Base-by-base conservation (phyloP, 2,329 filamentous ascomycete genomes). In the Colletotrichum echinochloae region DNA sequence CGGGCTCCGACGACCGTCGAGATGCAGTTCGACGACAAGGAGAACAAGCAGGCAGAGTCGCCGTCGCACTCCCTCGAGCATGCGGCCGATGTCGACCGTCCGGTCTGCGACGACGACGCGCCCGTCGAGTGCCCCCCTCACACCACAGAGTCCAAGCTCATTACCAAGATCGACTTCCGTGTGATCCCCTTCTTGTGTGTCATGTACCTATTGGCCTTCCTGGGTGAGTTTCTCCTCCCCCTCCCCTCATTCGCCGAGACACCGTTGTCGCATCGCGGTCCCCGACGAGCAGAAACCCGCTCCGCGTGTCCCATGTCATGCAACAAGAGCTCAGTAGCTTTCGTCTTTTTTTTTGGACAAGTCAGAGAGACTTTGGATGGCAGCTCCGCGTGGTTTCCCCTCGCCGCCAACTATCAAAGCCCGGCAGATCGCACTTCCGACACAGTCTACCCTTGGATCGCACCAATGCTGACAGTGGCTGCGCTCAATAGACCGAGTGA, bases 121-220 rank as follows among this genome's bases (percentile, higher is more conserved):
- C 35, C 70, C 33, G 52, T 74, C 51, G 72, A 76, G 57, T 87
- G 85, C 71, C 87, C 87, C 41, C 74, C 85, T 62, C 84, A 87
- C 78, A 89, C 87, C 5, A 89, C 87, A 2, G 91, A 94, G 81
- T 83, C 85, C 73, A 87, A 84, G 75, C 84, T 95, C 70, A 86
- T 93, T 82, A 80, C 85, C 72, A 92, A 90, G 80, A 90, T 95
- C 76, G 67, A 95, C 78, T 78, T 90, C 73, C 89, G 88, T 74
- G 85, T 95, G 61, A 83, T 95, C 62, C 93, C 93, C 0, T 92
- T 91, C 74, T 83, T 95, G 64, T 91, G 89, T 77, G 83, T 94
- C 71, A 84, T 95, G 78, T 94, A 93, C 77, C 81, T 92, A 49
- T 82, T 92, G 59, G 90, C 91, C 46, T 93, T 93, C 76, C 81